These are phyloP conservation scores for Penicillium brasilianum DNA, from an alignment of 2,329 filamentous ascomycete genomes.

Conservation along the genomic window DNA sequence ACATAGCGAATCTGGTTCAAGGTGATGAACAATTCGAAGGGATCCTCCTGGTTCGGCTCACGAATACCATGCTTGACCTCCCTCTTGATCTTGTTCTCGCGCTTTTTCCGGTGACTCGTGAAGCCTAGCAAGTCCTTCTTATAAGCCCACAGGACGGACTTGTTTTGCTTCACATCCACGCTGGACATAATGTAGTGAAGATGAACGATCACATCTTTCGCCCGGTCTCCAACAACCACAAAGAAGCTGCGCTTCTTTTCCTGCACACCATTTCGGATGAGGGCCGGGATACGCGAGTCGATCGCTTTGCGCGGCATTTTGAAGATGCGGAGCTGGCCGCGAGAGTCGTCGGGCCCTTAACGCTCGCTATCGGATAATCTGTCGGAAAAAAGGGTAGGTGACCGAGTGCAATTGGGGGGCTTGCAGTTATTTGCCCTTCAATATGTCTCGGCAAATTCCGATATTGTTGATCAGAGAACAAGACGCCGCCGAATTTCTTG, in stretches of 20 bases:
- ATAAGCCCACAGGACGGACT: conserved; percentile 97
- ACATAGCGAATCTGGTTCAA: conserved; percentile 98
- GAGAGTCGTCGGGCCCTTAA: conserved; percentile 16
- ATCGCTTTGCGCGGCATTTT: conserved; percentile 60
- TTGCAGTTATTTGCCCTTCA: neutral
- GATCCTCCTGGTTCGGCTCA: conserved; percentile 89
- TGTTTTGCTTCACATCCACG: conserved; percentile 90
- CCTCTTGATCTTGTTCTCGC: conserved; percentile 97
- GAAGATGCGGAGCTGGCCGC: conserved; percentile 28
- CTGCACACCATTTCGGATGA: conserved; percentile 86
- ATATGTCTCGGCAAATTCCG: neutral
- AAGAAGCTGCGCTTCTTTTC: conserved; percentile 99
- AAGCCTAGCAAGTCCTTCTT: conserved; percentile 97
- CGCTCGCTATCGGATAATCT: conserved; percentile 7
- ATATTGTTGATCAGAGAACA: conserved; percentile 11
- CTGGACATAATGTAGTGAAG: conserved; percentile 91
- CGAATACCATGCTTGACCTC: conserved; percentile 94
- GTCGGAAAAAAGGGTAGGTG: neutral
- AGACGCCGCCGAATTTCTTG: conserved; percentile 12
- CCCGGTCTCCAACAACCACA: conserved; percentile 89
- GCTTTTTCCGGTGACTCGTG: conserved; percentile 95
- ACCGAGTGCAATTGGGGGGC: neutral
- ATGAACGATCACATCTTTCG: conserved; percentile 96
- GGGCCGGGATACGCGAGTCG: conserved; percentile 86
- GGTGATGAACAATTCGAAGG: conserved; percentile 96